Percentiles rank a stretch among this genome's conserved stretches.
phyloP scores from a whole-genome alignment of 2,329 filamentous ascomycete species.

The Fonsecaea pugnacius region DNA sequence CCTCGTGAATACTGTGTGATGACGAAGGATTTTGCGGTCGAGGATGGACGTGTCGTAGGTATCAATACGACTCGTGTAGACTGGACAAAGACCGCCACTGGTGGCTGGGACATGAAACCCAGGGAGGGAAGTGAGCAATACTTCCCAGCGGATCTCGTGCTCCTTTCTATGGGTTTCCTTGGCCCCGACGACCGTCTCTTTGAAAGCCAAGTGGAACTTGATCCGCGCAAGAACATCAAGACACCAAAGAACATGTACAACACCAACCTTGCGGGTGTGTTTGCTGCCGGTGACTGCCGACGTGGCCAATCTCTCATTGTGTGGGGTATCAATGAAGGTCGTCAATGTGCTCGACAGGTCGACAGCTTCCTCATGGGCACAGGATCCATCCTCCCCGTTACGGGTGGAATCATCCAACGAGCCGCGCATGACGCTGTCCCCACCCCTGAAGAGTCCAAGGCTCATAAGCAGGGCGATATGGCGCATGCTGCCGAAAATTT shows the following conservation, averaged over 20 bases:
- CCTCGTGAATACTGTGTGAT: conserved; percentile 98
- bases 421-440: conserved; percentile 59
- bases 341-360: conserved; percentile 88
- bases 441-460: conserved; percentile 25
- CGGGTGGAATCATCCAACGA: conserved; percentile 88
- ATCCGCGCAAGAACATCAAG: conserved; percentile 94
- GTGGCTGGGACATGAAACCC: conserved; percentile 99
- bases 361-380: conserved; percentile 81
- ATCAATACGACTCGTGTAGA: conserved; percentile 96
- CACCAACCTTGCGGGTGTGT: conserved; percentile 86
- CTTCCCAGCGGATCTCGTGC: conserved; percentile 93
- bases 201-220: conserved; percentile 86
- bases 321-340: conserved; percentile 98
- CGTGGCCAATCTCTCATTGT: conserved; percentile 95
- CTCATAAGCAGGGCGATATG: conserved; percentile 33
- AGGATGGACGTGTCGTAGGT: conserved; percentile 89
- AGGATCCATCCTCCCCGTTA: conserved; percentile 79
- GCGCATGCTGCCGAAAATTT: conserved; percentile 32
- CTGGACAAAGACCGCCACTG: conserved; percentile 86
- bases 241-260: conserved; percentile 83
- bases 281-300: conserved; percentile 92
- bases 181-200: conserved; percentile 88
- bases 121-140: conserved; percentile 90
- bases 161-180: conserved; percentile 96
- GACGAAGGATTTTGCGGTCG: conserved; percentile 94